Conservation (phyloP, 257 asterid species). For the Euphrasia confusa region DNA sequence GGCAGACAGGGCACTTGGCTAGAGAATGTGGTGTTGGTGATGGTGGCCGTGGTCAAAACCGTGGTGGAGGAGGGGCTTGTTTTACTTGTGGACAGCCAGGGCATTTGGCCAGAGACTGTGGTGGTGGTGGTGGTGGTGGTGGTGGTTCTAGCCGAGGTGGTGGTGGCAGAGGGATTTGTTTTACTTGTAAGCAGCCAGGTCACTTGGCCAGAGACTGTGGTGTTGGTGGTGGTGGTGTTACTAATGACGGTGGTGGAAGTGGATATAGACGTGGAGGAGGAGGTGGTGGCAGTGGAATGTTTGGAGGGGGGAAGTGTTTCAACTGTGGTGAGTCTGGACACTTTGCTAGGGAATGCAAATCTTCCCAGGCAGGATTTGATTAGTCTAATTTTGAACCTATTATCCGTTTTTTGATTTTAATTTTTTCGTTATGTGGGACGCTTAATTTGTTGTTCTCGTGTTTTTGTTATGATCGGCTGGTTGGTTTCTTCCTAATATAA, state of each 20-base stretch:
- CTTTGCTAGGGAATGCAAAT: conserved; percentile 69
- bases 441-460: conserved; percentile 22
- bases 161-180: conserved; percentile 33
- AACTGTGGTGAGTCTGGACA: conserved; percentile 76
- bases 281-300: neutral
- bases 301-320: conserved; percentile 46
- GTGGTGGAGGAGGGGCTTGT: conserved; percentile 22
- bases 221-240: conserved; percentile 22
- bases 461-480: too few species aligned
- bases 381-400: neutral
- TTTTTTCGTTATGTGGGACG: conserved; percentile 17
- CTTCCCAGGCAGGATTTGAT: conserved; percentile 20
- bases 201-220: conserved; percentile 48
- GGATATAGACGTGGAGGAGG: conserved; percentile 19
- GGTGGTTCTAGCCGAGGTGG: conserved; percentile 5
- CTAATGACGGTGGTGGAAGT: conserved; percentile 15
- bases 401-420: neutral
- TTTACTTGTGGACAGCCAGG: conserved; percentile 40
- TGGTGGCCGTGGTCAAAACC: conserved; percentile 28
- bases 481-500: conserved; percentile 8
- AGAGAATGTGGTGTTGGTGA: conserved; percentile 38
- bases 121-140: conserved; percentile 27
- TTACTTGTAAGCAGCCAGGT: conserved; percentile 38
- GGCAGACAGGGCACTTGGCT: conserved; percentile 44
- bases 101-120: conserved; percentile 46